Evolutionary conservation across 2,329 filamentous ascomycete genomes (phyloP).

Genomic region (Aspergillus felis): DNA sequence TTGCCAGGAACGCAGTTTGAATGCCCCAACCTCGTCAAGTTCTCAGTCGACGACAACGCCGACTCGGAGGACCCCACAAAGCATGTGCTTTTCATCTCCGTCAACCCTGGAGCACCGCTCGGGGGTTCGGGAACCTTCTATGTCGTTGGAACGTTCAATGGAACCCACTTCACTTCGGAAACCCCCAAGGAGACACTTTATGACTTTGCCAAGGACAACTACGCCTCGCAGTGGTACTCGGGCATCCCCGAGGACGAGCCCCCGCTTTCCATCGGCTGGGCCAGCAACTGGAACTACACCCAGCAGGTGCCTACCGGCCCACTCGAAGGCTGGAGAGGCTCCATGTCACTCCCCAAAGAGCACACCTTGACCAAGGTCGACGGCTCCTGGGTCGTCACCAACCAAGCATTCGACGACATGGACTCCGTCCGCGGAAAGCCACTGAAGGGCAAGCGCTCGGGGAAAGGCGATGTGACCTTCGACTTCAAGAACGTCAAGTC

Average conservation of each 20-base stretch:
- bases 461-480: constrained; percentile 42
- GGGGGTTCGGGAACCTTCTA: constrained; percentile 48
- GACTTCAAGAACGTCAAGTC: constrained; percentile 51
- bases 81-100: constrained; percentile 26
- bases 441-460: constrained; percentile 27
- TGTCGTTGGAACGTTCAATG: constrained; percentile 41
- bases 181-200: constrained; percentile 18
- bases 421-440: constrained; percentile 44
- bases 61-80: constrained; percentile 6
- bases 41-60: constrained; percentile 43
- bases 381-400: constrained; percentile 50
- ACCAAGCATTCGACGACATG: constrained; percentile 47
- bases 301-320: constrained; percentile 52
- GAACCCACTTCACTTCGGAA: constrained; percentile 50
- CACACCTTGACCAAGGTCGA: constrained; percentile 52
- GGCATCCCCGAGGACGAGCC: constrained; percentile 37
- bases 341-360: constrained; percentile 51
- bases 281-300: constrained; percentile 58
- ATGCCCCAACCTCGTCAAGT: constrained; percentile 59
- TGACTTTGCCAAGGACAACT: constrained; percentile 33
- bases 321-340: constrained; percentile 50
- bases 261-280: constrained; percentile 53
- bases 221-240: constrained; percentile 55
- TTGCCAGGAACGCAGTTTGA: constrained; percentile 58
- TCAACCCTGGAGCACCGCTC: constrained; percentile 34